A percentile compares a stretch with the other conserved stretches of the same genome.
These are phyloP conservation scores for Fusarium agapanthi DNA, from an alignment of 2,329 filamentous ascomycete genomes.

Conservation along the genomic window DNA sequence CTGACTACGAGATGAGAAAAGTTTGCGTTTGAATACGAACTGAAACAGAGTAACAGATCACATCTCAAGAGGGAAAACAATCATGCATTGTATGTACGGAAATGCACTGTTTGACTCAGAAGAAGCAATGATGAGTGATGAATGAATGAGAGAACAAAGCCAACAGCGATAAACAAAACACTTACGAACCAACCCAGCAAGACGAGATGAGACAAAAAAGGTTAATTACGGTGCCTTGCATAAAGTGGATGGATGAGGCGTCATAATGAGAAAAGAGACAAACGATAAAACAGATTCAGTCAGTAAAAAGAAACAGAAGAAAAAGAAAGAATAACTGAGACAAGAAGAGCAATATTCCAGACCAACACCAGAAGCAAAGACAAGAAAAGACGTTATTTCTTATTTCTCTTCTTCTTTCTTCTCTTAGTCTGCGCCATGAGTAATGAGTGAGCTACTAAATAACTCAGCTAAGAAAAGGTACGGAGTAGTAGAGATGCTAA, in stretches of 20 bases:
- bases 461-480: not conserved
- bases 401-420: not conserved
- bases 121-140: conserved; percentile 8
- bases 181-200: not conserved
- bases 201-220: not conserved
- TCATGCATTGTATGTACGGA: not conserved
- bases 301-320: not conserved
- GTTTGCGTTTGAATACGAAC: not conserved
- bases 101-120: not conserved
- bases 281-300: not conserved
- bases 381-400: not conserved
- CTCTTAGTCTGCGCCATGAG: not conserved
- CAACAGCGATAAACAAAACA: not conserved
- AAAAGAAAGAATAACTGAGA: not conserved
- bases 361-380: conserved; percentile 25
- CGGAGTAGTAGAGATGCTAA: not conserved
- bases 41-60: conserved; percentile 10
- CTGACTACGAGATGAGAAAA: not conserved
- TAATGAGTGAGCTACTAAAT: not conserved
- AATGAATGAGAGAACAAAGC: conserved; percentile 14
- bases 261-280: conserved; percentile 24
- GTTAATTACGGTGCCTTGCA: conserved; percentile 24
- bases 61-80: conserved; percentile 17
- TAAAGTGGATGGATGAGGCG: conserved; percentile 25
- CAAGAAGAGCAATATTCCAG: conserved; percentile 35